phyloP scores from a whole-genome alignment of 441 rosid species.

The Viola pubescens region DNA sequence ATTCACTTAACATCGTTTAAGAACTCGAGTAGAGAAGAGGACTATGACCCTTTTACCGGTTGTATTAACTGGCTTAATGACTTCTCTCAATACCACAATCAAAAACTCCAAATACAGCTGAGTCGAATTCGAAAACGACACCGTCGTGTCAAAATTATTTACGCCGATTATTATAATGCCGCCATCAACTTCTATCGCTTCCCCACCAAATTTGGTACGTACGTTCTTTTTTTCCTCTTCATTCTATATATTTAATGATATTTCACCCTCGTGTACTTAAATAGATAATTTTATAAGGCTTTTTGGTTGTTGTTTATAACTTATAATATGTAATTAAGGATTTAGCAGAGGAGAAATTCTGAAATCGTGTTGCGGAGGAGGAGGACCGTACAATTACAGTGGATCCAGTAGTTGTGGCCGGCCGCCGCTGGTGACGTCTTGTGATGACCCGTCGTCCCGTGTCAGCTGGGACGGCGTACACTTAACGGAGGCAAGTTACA shows the following conservation, averaged over 20 bases:
- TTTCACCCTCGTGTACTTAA: too few species aligned
- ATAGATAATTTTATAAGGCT: too few species aligned
- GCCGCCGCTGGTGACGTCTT: background rate
- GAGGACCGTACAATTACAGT: background rate
- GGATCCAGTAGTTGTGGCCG: background rate
- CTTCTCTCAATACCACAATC: slow-evolving; percentile 30
- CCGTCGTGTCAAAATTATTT: background rate
- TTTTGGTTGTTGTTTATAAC: too few species aligned
- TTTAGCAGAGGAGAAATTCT: background rate
- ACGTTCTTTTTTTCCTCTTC: too few species aligned
- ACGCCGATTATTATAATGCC: too few species aligned
- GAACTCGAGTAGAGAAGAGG: slow-evolving; percentile 15
- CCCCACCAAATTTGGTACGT: too few species aligned
- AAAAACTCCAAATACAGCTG: slow-evolving; percentile 27
- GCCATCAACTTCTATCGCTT: too few species aligned
- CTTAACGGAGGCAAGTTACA: background rate
- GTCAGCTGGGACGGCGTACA: background rate
- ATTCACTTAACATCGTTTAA: slow-evolving; percentile 21
- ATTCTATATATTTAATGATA: too few species aligned
- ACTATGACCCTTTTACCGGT: slow-evolving; percentile 32
- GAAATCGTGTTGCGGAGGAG: background rate
- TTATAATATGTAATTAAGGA: too few species aligned
- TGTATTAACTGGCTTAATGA: slow-evolving; percentile 37
- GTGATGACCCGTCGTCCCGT: background rate
- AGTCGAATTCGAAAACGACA: background rate